Evolutionary conservation across 495 filamentous ascomycete genomes (phyloP).

Genomic region (Immersiella caudata): DNA sequence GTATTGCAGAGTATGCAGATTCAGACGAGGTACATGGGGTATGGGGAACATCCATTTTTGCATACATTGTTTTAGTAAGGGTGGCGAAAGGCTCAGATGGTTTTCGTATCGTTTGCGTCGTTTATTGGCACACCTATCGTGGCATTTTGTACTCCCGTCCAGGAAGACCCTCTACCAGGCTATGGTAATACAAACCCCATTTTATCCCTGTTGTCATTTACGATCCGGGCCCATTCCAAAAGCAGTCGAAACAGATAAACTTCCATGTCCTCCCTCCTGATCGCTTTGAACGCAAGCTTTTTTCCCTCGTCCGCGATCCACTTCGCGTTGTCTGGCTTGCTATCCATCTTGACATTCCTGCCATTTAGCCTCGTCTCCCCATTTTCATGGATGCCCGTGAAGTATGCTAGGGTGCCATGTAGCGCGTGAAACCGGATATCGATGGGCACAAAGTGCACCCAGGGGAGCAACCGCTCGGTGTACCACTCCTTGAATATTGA

Average conservation of each 20-base stretch:
- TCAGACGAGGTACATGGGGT: constrained; percentile 61
- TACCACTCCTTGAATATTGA: constrained; percentile 76
- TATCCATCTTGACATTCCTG: constrained; percentile 45
- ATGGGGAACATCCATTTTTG: constrained; percentile 49
- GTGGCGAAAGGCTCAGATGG: background rate
- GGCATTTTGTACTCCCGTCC: background rate
- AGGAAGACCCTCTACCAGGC: background rate
- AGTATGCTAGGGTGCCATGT: constrained; percentile 68
- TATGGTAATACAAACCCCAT: constrained; percentile 50
- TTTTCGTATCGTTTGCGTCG: background rate
- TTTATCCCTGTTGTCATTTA: constrained; percentile 63
- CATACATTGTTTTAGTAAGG: background rate
- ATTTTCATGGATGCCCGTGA: constrained; percentile 43
- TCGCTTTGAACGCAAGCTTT: constrained; percentile 64
- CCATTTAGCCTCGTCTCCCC: constrained; percentile 48
- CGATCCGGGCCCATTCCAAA: constrained; percentile 72
- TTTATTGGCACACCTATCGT: background rate
- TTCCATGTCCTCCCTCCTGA: constrained; percentile 81
- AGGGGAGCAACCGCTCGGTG: constrained; percentile 67
- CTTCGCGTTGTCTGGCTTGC: constrained; percentile 43
- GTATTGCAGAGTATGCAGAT: constrained; percentile 78
- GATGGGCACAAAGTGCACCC: constrained; percentile 78
- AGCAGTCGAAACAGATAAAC: constrained; percentile 79
- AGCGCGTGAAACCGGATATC: constrained; percentile 69
- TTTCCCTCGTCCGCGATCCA: constrained; percentile 69